Percentiles rank a stretch among this genome's conserved stretches.
These are phyloP conservation scores for Aureobasidium sp. DNA, from an alignment of 2,329 filamentous ascomycete genomes.

Conservation along the genomic window DNA sequence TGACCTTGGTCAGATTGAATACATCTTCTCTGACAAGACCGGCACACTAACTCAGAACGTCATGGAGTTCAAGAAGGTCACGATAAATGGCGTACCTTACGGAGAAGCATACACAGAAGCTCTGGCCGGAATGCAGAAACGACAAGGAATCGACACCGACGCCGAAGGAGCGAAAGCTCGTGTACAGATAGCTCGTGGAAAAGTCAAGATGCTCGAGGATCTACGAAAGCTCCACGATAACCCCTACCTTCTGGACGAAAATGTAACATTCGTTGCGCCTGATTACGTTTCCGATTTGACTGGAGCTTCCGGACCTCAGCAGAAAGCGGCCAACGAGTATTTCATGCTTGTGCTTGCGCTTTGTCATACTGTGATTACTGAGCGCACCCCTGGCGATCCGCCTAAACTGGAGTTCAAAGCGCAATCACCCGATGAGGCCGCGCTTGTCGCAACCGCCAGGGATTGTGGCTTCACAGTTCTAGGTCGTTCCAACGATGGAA, in stretches of 20 bases:
- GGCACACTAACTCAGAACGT: slow-evolving; percentile 86
- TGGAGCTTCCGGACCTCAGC: slow-evolving; percentile 68
- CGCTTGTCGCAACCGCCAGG: slow-evolving; percentile 84
- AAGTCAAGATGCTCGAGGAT: slow-evolving; percentile 61
- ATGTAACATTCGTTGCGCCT: slow-evolving; percentile 85
- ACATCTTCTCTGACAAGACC: slow-evolving; percentile 96
- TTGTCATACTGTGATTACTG: slow-evolving; percentile 95
- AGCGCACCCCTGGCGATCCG: slow-evolving; percentile 80
- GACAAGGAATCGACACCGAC: slow-evolving; percentile 79
- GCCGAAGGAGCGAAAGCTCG: slow-evolving; percentile 66
- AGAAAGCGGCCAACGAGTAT: slow-evolving; percentile 69
- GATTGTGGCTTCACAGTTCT: slow-evolving; percentile 94
- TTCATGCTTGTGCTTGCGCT: slow-evolving; percentile 94
- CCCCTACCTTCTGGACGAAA: slow-evolving; percentile 81
- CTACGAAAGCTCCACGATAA: slow-evolving; percentile 79
- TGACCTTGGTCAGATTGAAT: slow-evolving; percentile 95
- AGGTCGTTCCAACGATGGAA: slow-evolving; percentile 69
- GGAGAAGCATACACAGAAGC: slow-evolving; percentile 98
- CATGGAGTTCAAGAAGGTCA: slow-evolving; percentile 99
- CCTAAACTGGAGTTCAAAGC: slow-evolving; percentile 93
- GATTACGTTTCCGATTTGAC: slow-evolving; percentile 79
- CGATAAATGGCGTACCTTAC: slow-evolving; percentile 91
- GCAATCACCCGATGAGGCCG: slow-evolving; percentile 93
- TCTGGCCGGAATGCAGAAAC: slow-evolving; percentile 90
- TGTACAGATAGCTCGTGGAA: slow-evolving; percentile 72